Evolutionary conservation across 169 alveolate genomes (phyloP), one percentile per base, ranked within the genome.

Genomic region (Theileria parva): DNA sequence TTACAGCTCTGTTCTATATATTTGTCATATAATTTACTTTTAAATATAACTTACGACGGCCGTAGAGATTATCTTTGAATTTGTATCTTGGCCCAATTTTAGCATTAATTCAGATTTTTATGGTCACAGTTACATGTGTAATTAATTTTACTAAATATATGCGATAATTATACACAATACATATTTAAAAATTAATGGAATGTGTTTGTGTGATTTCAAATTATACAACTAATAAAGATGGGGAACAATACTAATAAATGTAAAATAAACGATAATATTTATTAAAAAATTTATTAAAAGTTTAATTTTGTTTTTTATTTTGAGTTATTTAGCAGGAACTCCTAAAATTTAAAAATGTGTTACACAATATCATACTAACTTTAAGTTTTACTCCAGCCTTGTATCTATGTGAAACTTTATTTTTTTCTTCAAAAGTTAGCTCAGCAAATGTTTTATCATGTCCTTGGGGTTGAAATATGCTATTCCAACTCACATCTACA

Each of bases 1-100:
- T 81, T 23, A 87, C 86, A 60, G 87, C 93, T 11, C 96, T 79
- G 69, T 92, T 88, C 96, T 92, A 61, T 13, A 21, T 28, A 15
- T 15, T 48, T n/a, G 50, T 67, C 23, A 65, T 44, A 39, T 9
- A 9, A 44, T 44, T 11, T 44, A 8, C 3, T 5, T 57, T 21
- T 21, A 13, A 28, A 15, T 63, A 21, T 27, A 63, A 63, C 71
- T 63, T 27, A 63, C 71, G 32, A 63, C 50, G 6, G 71, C 21
- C 1, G 51, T 63, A 5, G 71, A 27, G 23, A 63, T 27, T 15
- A 63, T 30, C 17, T 30, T 57, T 1, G 27, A 21, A 25, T 25
- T 57, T 21, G 66, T 57, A 57, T 57, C 32, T 21, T 19, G 66
- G 37, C 66, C 8, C 8, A 57, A 57, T 57, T 57, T 57, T 25